Base-by-base conservation (phyloP, 495 filamentous ascomycete genomes). In the Geopyxis carbonaria region DNA sequence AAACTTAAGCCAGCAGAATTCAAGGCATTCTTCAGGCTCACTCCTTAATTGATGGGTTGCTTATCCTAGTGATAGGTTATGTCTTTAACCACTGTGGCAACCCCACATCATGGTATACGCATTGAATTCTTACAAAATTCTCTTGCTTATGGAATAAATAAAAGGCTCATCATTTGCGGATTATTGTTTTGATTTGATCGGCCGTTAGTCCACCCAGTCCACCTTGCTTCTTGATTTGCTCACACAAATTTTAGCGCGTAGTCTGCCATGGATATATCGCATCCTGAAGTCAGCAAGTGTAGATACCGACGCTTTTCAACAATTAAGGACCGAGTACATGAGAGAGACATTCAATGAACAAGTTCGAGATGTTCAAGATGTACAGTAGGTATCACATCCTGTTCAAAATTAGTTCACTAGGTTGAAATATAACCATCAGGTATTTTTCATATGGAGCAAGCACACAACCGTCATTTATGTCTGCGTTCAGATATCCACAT, bases 371-470 rank as follows among this genome's bases (percentile, higher is more conserved):
- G 57, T 72, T 8, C 65, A 73, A 10, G 62, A 60, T n/a, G 76
- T 92, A n/a, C 63, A 69, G 61, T 76, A 51, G 19, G 60, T 50
- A 9, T 28, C 32, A 16, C 33, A 10, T 3, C 22, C 22, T 1
- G 22, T 8, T 5, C 16, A 10, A 2, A 14, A n/a, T 29, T 10
- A 24, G 8, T n/a, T 8, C 18, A 14, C 8, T 9, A 16, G 15
- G 20, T 13, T 27, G 14, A 33, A 21, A 32, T n/a, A 31, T 38
- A 24, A 10, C 19, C 9, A 22, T 24, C 43, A 74, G 69, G 24
- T 94, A 94, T 55, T 94, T 83, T 57, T 92, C 83, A 11, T 93
- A 93, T 50, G 87, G 89, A 1, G 89, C 89, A 22, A 70, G 65
- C 41, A 64, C 81, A 22, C 57, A 75, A 14, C 81, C 69, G 40